Conservation (phyloP, 495 filamentous ascomycete genomes). For the Neurospora sp. region DNA sequence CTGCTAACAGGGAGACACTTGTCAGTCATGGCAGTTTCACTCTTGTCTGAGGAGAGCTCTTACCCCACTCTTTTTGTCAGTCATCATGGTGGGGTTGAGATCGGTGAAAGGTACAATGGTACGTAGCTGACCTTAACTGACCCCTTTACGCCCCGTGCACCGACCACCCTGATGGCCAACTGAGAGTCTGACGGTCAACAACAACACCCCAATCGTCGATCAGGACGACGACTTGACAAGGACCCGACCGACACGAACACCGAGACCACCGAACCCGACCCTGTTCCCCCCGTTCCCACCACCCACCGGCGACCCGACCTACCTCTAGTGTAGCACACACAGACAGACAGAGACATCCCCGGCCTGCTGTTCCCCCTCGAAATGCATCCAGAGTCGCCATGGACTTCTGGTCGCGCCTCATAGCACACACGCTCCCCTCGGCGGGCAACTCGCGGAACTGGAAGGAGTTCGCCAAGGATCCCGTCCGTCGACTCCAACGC, state of each 20-base stretch:
- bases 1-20: background rate
- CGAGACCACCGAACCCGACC: background rate
- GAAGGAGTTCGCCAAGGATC: conserved; percentile 57
- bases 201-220: background rate
- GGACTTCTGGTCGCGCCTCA: conserved; percentile 73
- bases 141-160: background rate
- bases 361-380: conserved; percentile 10
- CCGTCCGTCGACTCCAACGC: conserved; percentile 74
- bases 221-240: background rate
- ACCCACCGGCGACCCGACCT: background rate
- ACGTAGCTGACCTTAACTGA: background rate
- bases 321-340: background rate
- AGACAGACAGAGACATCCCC: background rate
- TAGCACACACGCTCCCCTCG: conserved; percentile 65
- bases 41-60: background rate
- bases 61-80: background rate
- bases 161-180: background rate
- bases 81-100: background rate
- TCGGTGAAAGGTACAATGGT: background rate
- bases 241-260: background rate
- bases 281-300: background rate
- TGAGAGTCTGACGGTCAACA: background rate
- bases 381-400: conserved; percentile 28
- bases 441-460: conserved; percentile 37
- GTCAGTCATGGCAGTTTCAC: background rate